These are phyloP conservation scores for Podospora pseudocomata DNA, from an alignment of 495 filamentous ascomycete genomes.

Conservation along the genomic window DNA sequence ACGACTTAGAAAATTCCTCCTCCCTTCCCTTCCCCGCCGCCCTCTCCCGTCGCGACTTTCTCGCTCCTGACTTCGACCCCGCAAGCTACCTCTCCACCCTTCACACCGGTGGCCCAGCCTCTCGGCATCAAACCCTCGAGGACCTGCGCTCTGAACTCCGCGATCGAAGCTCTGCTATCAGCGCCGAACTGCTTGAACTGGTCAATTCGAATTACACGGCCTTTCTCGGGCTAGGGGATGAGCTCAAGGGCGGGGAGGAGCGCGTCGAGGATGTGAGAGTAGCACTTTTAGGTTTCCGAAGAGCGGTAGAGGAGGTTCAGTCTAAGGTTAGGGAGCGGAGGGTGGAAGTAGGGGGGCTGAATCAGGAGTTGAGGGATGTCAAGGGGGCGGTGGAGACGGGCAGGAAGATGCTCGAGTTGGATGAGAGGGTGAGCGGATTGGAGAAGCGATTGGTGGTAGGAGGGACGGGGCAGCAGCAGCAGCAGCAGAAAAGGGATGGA, in stretches of 20 bases:
- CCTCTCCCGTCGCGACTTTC: slow-evolving; percentile 73
- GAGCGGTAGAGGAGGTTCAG: slow-evolving; percentile 63
- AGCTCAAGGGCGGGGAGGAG: slow-evolving; percentile 83
- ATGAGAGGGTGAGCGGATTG: slow-evolving; percentile 66
- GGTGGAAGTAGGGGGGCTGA: slow-evolving; percentile 41
- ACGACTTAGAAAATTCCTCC: slow-evolving; percentile 52
- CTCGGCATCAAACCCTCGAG: slow-evolving; percentile 89
- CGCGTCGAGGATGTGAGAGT: slow-evolving; percentile 88
- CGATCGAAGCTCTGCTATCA: slow-evolving; percentile 66
- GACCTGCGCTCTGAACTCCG: slow-evolving; percentile 86
- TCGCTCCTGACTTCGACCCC: slow-evolving; percentile 73
- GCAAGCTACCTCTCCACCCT: slow-evolving; percentile 78
- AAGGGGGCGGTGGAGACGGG: slow-evolving; percentile 51
- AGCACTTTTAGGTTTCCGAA: slow-evolving; percentile 75
- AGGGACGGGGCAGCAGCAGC: slow-evolving; percentile 28
- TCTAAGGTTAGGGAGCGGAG: slow-evolving; percentile 47
- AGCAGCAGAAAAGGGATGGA: slow-evolving; percentile 31
- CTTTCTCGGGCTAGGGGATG: slow-evolving; percentile 77
- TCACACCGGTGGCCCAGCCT: slow-evolving; percentile 32
- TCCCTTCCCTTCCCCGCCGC: slow-evolving; percentile 80
- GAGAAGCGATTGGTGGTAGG: slow-evolving; percentile 60
- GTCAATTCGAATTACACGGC: slow-evolving; percentile 92
- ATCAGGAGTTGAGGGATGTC: slow-evolving; percentile 40
- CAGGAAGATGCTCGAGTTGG: slow-evolving; percentile 65
- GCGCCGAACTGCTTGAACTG: slow-evolving; percentile 81